Percentiles rank a stretch among this genome's conserved stretches.
These are phyloP conservation scores for Mycosphaerelloides madeirae DNA, from an alignment of 2,329 filamentous ascomycete species.

Conservation along the genomic window DNA sequence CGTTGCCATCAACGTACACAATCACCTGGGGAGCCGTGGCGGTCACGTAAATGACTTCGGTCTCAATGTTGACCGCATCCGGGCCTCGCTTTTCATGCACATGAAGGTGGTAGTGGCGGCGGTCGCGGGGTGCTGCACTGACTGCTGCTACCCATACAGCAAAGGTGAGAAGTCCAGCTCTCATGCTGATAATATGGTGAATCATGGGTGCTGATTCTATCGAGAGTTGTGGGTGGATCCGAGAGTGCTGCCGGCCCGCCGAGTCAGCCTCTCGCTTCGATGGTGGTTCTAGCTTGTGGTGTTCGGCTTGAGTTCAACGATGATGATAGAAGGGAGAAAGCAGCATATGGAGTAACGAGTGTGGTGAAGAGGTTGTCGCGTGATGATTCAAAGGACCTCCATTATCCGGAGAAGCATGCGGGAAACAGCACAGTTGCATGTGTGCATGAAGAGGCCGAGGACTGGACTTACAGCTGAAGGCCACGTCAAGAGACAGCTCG, in stretches of 20 bases:
- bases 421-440: constrained; percentile 1
- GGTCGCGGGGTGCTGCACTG: constrained; percentile 26
- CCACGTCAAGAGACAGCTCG: constrained; percentile 4
- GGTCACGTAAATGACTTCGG: constrained; percentile 35
- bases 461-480: constrained; percentile 8
- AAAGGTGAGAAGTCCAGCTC: constrained; percentile 27
- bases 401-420: not conserved
- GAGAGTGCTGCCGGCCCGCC: constrained; percentile 20
- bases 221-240: not conserved
- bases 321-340: not conserved
- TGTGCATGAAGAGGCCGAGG: constrained; percentile 1
- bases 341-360: not conserved
- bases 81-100: constrained; percentile 34
- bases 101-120: constrained; percentile 36
- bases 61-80: constrained; percentile 22
- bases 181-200: constrained; percentile 24
- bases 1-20: constrained; percentile 57
- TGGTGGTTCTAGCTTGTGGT: not conserved
- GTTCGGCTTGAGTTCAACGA: not conserved
- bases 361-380: constrained; percentile 2
- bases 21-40: constrained; percentile 47
- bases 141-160: constrained; percentile 21
- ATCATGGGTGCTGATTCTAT: constrained; percentile 6
- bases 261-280: constrained; percentile 17
- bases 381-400: constrained; percentile 1